Percentiles rank a stretch among this genome's conserved stretches.
Conservation (phyloP, 2,329 filamentous ascomycete genomes). For the Curvularia hawaiiensis region DNA sequence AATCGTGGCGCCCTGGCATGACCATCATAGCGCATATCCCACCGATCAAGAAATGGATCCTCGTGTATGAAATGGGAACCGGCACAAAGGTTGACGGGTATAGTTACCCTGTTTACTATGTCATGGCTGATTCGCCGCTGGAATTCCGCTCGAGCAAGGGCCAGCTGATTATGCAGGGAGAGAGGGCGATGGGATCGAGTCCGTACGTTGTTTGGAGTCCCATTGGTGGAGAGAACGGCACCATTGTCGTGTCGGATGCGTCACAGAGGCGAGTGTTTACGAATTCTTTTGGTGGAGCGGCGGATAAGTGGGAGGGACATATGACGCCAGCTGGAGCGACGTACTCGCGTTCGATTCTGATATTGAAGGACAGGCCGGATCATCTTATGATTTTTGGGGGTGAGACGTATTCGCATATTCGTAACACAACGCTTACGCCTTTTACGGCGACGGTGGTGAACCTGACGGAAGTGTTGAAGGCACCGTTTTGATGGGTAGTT, state of each 20-base stretch:
- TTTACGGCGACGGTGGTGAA: slow-evolving; percentile 24
- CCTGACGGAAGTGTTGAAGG: slow-evolving; percentile 6
- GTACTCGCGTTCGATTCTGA: slow-evolving; percentile 28
- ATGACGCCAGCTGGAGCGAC: slow-evolving; percentile 25
- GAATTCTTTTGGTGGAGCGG: slow-evolving; percentile 21
- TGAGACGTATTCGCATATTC: slow-evolving; percentile 24
- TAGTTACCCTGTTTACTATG: slow-evolving; percentile 31
- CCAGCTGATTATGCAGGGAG: slow-evolving; percentile 24
- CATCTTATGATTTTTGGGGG: slow-evolving; percentile 27
- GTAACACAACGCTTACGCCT: slow-evolving; percentile 14
- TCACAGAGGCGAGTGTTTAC: slow-evolving; percentile 25
- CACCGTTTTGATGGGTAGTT: background rate
- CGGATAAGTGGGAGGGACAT: slow-evolving; percentile 28
- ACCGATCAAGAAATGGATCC: slow-evolving; percentile 29
- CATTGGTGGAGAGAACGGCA: slow-evolving; percentile 28
- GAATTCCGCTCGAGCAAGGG: slow-evolving; percentile 22
- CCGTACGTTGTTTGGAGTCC: slow-evolving; percentile 32
- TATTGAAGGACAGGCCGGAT: slow-evolving; percentile 21
- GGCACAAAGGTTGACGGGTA: slow-evolving; percentile 22
- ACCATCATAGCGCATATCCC: slow-evolving; percentile 27
- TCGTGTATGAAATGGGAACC: slow-evolving; percentile 27
- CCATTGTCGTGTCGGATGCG: slow-evolving; percentile 27
- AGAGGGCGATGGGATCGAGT: slow-evolving; percentile 22
- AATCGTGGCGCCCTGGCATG: slow-evolving; percentile 31
- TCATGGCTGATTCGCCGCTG: slow-evolving; percentile 26